Evolutionary conservation across 148 eudicot genomes (phyloP), one percentile per base, ranked within the genome.

Genomic region (Rhododendron ovatum): DNA sequence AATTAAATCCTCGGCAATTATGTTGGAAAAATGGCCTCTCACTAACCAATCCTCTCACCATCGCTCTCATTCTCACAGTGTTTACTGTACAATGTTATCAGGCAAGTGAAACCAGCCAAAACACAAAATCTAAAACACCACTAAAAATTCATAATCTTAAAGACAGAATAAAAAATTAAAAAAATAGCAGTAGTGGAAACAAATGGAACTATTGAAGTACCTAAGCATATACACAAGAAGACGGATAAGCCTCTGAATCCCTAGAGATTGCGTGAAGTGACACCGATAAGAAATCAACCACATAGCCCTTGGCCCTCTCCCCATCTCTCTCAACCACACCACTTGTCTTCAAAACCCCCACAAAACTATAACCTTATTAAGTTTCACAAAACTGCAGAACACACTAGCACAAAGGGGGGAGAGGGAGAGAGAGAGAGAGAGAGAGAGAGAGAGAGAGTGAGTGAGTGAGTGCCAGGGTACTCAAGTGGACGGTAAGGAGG

Each of bases 171-270:
- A n/a, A n/a, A n/a, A n/a, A n/a, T n/a, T n/a, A 67, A 48, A 37
- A 37, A 37, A 37, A 1, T 0, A 73, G 10, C 78, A 73, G 14
- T 13, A 3, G 50, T 1, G 11, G 48, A 41, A n/a, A 85, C 84
- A 15, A 13, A 82, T 0, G 18, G 2, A 28, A 65, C 30, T 48
- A 82, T 0, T 48, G 7, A 28, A 78, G n/a, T 71, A 96, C 99
- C 95, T 95, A 98, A 57, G 95, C 86, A 69, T 97, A 97, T n/a
- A 94, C 91, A 88, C 99, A 97, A 73, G 99, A 98, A 80, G 92
- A 92, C 26, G 94, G 87, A 77, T 91, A 96, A 15, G 98, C 94
- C 85, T 95, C 94, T 4, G 95, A 95, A 51, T 96, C 98, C 71
- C 95, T 91, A 2, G 98, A 96, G 47, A 96, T 93, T 7, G 98